Percentiles rank a stretch among this genome's conserved stretches.
These are phyloP conservation scores for Austroboletus eburneus DNA, from an alignment of 768 basidiomycete genomes.

Conservation along the genomic window DNA sequence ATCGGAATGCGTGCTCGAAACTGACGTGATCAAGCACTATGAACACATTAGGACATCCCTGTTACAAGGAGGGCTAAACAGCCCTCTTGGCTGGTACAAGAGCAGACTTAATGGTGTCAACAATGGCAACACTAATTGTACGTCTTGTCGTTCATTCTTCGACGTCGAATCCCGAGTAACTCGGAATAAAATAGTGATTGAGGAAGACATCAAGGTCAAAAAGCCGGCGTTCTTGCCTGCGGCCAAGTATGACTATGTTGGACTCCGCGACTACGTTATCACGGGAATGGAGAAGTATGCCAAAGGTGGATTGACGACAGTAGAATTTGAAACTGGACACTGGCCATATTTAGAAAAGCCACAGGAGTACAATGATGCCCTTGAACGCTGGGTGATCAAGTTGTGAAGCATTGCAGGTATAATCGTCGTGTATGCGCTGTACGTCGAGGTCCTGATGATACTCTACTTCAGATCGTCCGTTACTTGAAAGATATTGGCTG, in stretches of 20 bases:
- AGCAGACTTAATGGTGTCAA: slow-evolving; percentile 27
- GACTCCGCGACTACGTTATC: slow-evolving; percentile 22
- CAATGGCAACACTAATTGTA: slow-evolving; percentile 26
- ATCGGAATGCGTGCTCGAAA: too few relatives aligned
- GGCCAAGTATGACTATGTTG: slow-evolving; percentile 34
- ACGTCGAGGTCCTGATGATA: too few relatives aligned
- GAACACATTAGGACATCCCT: slow-evolving; percentile 27
- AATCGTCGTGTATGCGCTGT: too few relatives aligned
- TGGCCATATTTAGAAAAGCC: slow-evolving; percentile 35
- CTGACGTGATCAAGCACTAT: slow-evolving; percentile 26
- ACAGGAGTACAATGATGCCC: slow-evolving; percentile 33
- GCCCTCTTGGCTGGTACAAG: slow-evolving; percentile 38
- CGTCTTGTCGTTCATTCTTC: neutral
- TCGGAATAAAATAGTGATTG: slow-evolving; percentile 16
- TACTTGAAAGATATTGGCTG: too few relatives aligned
- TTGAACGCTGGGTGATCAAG: slow-evolving; percentile 31
- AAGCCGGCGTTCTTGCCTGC: slow-evolving; percentile 39
- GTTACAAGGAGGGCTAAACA: slow-evolving; percentile 29
- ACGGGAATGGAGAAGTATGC: slow-evolving; percentile 26
- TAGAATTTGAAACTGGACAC: slow-evolving; percentile 36
- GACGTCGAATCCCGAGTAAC: neutral
- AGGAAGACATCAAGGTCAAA: slow-evolving; percentile 24
- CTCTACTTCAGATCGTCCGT: too few relatives aligned
- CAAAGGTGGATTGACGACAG: slow-evolving; percentile 24
- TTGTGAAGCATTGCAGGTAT: too few relatives aligned